Base-by-base conservation (phyloP, 495 filamentous ascomycete genomes). In the Penicillium ucsense region DNA sequence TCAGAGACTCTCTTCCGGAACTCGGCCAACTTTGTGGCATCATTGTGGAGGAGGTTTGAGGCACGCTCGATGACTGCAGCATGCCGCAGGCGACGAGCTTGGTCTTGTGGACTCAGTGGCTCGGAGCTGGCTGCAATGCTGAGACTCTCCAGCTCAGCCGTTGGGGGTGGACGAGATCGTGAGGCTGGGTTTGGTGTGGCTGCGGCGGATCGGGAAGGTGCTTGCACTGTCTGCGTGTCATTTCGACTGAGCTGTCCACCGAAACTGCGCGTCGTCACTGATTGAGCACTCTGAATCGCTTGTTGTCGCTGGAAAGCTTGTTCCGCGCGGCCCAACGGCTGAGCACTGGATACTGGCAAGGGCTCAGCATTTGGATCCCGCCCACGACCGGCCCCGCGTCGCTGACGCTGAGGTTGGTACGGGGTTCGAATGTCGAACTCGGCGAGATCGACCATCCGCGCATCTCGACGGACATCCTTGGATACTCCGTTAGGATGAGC, bases 301-400 rank as follows among this genome's bases (percentile, higher is more conserved):
- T 94, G 82, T 50, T 94, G 88, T 38, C 94, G 75, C 55, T 96
- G 90, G 59, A 89, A 95, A 32, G 94, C 94, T 30, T 95, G 68
- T 62, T 98, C 87, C 53, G 90, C 92, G 66, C 92, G 70, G 50
- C 82, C 73, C 64, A 96, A 61, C 7, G 89, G 86, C 48, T 92
- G 89, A 0, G 87, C 88, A 36, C 84, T 87, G 31, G 86, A 88
- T 6, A 74, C 67, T 6, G 89, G 88, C 10, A 90, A 60, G 28
- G 87, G 70, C 46, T 96, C 90, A 2, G 86, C 73, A 60, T 91
- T 92, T 5, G 83, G 83, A 62, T 86, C 81, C 30, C 84, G 72
- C 5, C 84, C 84, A 47, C 83, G 67, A n/a, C 83, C 81, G 45
- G 77, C 67, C 65, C 71, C 77, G 29, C 82, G 72, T 3, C 76